phyloP scores from a whole-genome alignment of 441 rosid genomes.

The Aquilaria agallochum region DNA sequence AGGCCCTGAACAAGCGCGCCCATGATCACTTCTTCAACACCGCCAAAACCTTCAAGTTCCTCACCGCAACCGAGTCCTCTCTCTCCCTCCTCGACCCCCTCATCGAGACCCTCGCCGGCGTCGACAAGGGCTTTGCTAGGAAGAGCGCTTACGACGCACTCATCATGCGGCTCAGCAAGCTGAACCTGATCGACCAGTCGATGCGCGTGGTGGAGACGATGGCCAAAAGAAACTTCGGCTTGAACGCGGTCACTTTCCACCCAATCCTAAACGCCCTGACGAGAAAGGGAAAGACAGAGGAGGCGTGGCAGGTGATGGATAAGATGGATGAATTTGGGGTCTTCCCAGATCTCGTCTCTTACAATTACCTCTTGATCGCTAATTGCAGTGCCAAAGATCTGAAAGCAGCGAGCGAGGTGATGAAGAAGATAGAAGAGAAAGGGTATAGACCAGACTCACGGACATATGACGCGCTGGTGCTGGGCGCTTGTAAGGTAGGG shows the following conservation, averaged over 20 bases:
- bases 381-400: conserved; percentile 39
- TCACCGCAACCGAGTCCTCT: conserved; percentile 42
- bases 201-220: conserved; percentile 36
- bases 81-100: conserved; percentile 41
- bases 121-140: conserved; percentile 49
- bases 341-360: conserved; percentile 45
- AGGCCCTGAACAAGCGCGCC: conserved; percentile 57
- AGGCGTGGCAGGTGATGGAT: conserved; percentile 45
- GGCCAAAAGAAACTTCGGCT: conserved; percentile 24
- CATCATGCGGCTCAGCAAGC: conserved; percentile 56
- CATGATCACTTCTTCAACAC: conserved; percentile 55
- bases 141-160: conserved; percentile 55
- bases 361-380: conserved; percentile 48
- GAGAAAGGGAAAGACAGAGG: conserved; percentile 34
- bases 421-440: conserved; percentile 52
- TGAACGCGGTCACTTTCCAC: conserved; percentile 34
- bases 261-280: conserved; percentile 49
- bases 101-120: conserved; percentile 34
- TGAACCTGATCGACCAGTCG: conserved; percentile 36
- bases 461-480: conserved; percentile 66
- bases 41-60: conserved; percentile 61
- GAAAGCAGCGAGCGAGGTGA: conserved; percentile 33
- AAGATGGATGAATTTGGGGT: conserved; percentile 31
- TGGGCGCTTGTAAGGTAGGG: conserved; percentile 60
- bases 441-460: conserved; percentile 41